Evolutionary conservation across 208 protist species (phyloP).

Genomic region (Wallacemonas rigidus): DNA sequence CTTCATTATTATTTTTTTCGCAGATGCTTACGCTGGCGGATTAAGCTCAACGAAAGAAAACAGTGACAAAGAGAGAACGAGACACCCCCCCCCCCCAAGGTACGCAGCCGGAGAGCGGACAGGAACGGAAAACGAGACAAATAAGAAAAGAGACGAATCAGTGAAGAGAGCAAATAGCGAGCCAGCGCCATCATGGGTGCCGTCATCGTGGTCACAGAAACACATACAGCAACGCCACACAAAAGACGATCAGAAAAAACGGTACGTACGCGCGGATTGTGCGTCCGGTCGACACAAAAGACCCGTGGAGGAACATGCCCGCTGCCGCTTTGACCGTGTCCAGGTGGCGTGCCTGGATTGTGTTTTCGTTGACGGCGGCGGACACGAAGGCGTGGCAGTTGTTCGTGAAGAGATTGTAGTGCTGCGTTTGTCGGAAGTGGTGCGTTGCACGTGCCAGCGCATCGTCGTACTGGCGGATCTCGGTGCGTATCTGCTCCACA

Average conservation of each 20-base stretch:
- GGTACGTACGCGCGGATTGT: slow-evolving; percentile 49
- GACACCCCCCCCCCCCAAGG: no score
- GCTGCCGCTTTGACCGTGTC: slow-evolving; percentile 54
- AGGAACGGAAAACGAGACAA: not conserved
- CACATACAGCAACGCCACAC: slow-evolving; percentile 16
- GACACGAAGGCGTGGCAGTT: slow-evolving; percentile 90
- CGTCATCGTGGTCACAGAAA: not conserved
- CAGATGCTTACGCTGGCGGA: not conserved
- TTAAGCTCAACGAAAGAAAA: not conserved
- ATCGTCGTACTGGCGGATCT: slow-evolving; percentile 63
- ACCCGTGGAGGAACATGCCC: slow-evolving; percentile 52
- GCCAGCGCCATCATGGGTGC: no score
- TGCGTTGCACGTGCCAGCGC: slow-evolving; percentile 35
- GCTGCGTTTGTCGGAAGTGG: slow-evolving; percentile 67
- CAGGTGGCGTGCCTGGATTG: slow-evolving; percentile 19
- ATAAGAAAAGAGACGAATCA: not conserved
- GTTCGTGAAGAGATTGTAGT: slow-evolving; percentile 90
- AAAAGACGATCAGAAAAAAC: slow-evolving; percentile 27
- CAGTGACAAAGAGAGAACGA: no score
- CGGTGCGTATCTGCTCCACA: slow-evolving; percentile 22
- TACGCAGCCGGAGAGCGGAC: no score
- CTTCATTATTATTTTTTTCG: not conserved
- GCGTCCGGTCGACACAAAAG: slow-evolving; percentile 36
- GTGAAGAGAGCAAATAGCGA: not conserved
- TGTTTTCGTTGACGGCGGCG: slow-evolving; percentile 43